Conservation (phyloP, 2,329 filamentous ascomycete species). For the Botrytis pseudocinerea region DNA sequence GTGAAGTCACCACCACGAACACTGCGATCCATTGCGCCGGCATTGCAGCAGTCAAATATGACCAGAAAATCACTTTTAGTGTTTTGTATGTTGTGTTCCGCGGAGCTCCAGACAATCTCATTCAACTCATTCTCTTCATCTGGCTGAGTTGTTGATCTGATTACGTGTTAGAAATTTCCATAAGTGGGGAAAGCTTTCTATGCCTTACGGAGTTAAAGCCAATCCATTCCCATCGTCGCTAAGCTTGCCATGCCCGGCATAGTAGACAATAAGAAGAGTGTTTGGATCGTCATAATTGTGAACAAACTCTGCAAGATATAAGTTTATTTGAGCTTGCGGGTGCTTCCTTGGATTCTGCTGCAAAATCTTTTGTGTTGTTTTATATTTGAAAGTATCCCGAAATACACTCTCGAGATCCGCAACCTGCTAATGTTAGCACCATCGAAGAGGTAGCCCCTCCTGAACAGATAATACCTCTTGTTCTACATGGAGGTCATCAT, state of each 20-base stretch:
- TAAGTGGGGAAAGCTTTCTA: background rate
- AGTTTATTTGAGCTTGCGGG: background rate
- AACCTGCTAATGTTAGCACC: background rate
- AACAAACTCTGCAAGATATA: background rate
- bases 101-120: slow-evolving; percentile 10
- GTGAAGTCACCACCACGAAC: slow-evolving; percentile 6
- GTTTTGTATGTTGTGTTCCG: slow-evolving; percentile 1
- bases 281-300: background rate
- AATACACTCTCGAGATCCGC: slow-evolving; percentile 7
- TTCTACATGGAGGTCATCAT: slow-evolving; percentile 14
- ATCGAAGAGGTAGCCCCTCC: accelerated
- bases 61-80: slow-evolving; percentile 27
- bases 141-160: background rate
- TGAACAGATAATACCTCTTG: background rate
- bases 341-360: background rate
- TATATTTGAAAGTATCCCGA: background rate
- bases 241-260: slow-evolving; percentile 15
- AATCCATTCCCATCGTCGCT: background rate
- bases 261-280: slow-evolving; percentile 13
- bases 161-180: background rate
- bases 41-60: slow-evolving; percentile 33
- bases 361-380: slow-evolving; percentile 2
- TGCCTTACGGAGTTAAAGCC: background rate
- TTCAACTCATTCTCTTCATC: background rate
- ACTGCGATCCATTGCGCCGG: slow-evolving; percentile 21